Evolutionary conservation across 2,329 filamentous ascomycete genomes (phyloP), one percentile per base, ranked within the genome.

Genomic region (Eurotiales sp.): DNA sequence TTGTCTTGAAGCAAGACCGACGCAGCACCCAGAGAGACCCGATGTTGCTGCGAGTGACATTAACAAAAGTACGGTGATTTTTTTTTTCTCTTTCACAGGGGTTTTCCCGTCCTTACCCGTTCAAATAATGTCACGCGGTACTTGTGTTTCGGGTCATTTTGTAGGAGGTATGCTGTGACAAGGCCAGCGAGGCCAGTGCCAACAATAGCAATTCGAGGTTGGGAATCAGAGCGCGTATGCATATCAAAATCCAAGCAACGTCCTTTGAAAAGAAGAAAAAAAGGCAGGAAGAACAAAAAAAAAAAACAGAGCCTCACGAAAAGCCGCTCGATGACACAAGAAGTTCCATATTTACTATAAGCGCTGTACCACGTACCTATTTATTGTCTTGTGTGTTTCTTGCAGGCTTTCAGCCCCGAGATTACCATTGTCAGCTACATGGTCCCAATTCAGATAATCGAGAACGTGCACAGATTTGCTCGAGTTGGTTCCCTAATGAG

Each of bases 161-260:
- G 61, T 19, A 78, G 64, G 22, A 78, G 61, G 57, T 76, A 71
- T 12, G 73, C 75, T 6, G 69, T 70, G 15, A 71, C 69, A 46
- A 78, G 62, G 11, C 76, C 76, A 2, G 76, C 75, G 66, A 79
- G 72, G n/a, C 76, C 76, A 1, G 74, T 73, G 46, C 76, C 76
- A 23, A 79, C 64, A 30, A 79, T 63, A 36, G 73, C 75, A 21
- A 77, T 32, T 32, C 29, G 29, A 3, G 29, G 14, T 12, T 32
- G 29, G 29, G 29, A 12, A 5, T 32, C 29, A 6, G 29, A 32
- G 14, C 14, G 29, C 29, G 12, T 10, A 5, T 8, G 4, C 29
- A 32, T 32, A 12, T 32, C 14, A 10, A 32, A 32, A 27, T 32
- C 10, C 8, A 32, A 32, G 29, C 29, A 32, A 32, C 10, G 14